A percentile compares a stretch with the other conserved stretches of the same genome.
Conservation (phyloP, 2,329 filamentous ascomycete species). For the Pseudogymnoascus sp. region DNA sequence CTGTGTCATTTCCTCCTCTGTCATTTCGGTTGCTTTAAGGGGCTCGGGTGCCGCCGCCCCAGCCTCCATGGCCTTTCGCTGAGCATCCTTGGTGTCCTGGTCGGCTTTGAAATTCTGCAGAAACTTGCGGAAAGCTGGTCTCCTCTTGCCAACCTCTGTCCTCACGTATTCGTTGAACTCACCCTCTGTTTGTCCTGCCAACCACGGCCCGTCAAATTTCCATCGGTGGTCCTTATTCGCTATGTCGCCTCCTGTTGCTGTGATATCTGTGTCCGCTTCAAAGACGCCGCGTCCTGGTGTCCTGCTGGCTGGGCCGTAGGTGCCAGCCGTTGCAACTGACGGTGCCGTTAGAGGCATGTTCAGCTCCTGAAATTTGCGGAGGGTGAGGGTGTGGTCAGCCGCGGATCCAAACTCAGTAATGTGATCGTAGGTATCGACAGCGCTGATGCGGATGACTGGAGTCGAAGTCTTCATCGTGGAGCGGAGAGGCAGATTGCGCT, state of each 20-base stretch:
- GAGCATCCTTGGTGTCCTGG: conserved; percentile 33
- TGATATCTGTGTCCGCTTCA: conserved; percentile 48
- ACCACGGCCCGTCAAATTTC: conserved; percentile 60
- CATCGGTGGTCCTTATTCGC: conserved; percentile 40
- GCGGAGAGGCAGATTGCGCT: conserved; percentile 70
- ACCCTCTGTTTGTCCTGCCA: conserved; percentile 52
- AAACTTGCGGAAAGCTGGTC: conserved; percentile 45
- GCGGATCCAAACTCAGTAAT: conserved; percentile 83
- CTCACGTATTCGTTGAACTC: conserved; percentile 49
- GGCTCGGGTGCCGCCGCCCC: conserved; percentile 22
- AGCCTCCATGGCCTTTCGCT: conserved; percentile 32
- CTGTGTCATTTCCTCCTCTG: conserved; percentile 41
- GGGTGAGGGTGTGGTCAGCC: conserved; percentile 68
- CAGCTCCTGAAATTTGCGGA: conserved; percentile 81
- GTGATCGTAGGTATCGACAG: conserved; percentile 77
- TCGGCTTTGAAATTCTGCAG: conserved; percentile 41
- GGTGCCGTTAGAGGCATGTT: conserved; percentile 59
- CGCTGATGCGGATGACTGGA: conserved; percentile 67
- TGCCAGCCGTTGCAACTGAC: conserved; percentile 15
- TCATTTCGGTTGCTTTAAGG: conserved; percentile 33
- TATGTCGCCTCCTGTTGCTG: conserved; percentile 28
- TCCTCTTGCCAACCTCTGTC: conserved; percentile 44
- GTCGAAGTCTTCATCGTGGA: conserved; percentile 63
- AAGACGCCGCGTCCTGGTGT: conserved; percentile 44
- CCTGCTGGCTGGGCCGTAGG: not conserved